Percentiles rank a stretch among this genome's conserved stretches.
phyloP scores from a whole-genome alignment of 2,329 filamentous ascomycete genomes.

The Colletotrichum agaves region DNA sequence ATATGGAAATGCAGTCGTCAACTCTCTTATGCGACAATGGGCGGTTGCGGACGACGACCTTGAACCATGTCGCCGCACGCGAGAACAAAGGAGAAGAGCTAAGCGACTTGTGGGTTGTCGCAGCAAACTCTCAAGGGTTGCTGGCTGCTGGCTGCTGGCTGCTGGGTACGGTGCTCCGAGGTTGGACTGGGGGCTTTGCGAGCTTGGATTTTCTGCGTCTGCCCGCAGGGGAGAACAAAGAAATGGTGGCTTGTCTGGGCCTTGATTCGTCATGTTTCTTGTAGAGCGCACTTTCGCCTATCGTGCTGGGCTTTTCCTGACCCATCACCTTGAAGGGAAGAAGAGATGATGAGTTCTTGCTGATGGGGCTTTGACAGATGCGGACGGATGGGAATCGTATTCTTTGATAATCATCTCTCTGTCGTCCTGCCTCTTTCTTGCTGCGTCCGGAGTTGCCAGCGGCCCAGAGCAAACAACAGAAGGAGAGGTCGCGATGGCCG shows the following conservation, averaged over 20 bases:
- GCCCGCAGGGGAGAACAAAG: constrained; percentile 30
- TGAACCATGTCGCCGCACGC: constrained; percentile 26
- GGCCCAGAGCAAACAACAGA: neutral
- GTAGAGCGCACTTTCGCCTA: constrained; percentile 1
- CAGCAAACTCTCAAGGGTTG: constrained; percentile 21
- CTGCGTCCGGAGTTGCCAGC: constrained; percentile 2
- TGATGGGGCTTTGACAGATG: constrained; percentile 13
- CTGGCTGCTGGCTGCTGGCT: neutral
- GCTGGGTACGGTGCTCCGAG: neutral
- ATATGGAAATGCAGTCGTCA: constrained; percentile 23
- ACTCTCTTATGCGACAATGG: constrained; percentile 29
- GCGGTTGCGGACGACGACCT: constrained; percentile 36
- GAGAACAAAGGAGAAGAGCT: constrained; percentile 36
- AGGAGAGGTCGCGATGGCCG: neutral
- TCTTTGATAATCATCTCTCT: neutral
- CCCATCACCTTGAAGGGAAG: constrained; percentile 1
- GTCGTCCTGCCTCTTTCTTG: neutral
- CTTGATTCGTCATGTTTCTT: constrained; percentile 36
- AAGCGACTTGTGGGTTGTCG: constrained; percentile 23
- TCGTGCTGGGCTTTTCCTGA: constrained; percentile 7
- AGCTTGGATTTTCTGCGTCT: constrained; percentile 23
- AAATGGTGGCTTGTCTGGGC: constrained; percentile 25
- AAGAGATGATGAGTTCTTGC: neutral
- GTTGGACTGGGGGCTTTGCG: neutral
- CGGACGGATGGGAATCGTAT: neutral